Percentiles rank a stretch among this genome's conserved stretches.
Conservation (phyloP, 2,329 filamentous ascomycete species). For the Claviceps humidiphila region DNA sequence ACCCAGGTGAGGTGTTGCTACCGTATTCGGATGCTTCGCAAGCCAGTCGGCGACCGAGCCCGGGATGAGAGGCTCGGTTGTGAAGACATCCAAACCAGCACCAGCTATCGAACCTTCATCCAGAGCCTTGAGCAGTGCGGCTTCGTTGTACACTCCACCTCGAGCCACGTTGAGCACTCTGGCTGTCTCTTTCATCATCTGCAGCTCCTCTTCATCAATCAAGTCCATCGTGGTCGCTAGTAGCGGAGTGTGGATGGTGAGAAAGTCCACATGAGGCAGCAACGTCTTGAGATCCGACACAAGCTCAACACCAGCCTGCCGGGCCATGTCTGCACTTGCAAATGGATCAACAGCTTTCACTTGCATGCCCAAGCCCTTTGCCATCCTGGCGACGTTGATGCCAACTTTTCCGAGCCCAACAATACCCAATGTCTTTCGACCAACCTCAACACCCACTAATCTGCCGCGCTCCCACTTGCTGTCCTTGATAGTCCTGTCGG, state of each 20-base stretch:
- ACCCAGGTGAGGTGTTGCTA: conserved; percentile 68
- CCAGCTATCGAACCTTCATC: conserved; percentile 60
- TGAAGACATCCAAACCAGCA: conserved; percentile 71
- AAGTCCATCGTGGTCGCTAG: conserved; percentile 65
- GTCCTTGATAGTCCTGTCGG: conserved; percentile 54
- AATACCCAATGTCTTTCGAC: conserved; percentile 62
- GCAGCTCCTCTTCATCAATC: conserved; percentile 52
- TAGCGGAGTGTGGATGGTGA: conserved; percentile 71
- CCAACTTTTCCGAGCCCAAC: conserved; percentile 77
- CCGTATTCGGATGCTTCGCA: conserved; percentile 55
- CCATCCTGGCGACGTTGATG: conserved; percentile 67
- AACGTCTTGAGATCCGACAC: conserved; percentile 43
- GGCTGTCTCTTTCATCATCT: conserved; percentile 59
- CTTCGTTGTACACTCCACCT: conserved; percentile 70
- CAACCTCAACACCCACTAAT: conserved; percentile 65
- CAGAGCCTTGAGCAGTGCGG: conserved; percentile 55
- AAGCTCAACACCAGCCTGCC: conserved; percentile 51
- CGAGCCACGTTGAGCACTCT: conserved; percentile 68
- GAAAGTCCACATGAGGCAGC: conserved; percentile 56
- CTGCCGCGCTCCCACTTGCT: conserved; percentile 64
- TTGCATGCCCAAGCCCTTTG: conserved; percentile 63
- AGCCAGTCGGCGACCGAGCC: conserved; percentile 47
- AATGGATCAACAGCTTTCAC: conserved; percentile 67
- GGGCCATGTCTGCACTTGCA: conserved; percentile 58
- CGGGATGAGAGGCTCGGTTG: conserved; percentile 50